Evolutionary conservation across 1,284 basidiomycete genomes (phyloP), one percentile per base, ranked within the genome.

Genomic region (Vanrija pseudolonga): DNA sequence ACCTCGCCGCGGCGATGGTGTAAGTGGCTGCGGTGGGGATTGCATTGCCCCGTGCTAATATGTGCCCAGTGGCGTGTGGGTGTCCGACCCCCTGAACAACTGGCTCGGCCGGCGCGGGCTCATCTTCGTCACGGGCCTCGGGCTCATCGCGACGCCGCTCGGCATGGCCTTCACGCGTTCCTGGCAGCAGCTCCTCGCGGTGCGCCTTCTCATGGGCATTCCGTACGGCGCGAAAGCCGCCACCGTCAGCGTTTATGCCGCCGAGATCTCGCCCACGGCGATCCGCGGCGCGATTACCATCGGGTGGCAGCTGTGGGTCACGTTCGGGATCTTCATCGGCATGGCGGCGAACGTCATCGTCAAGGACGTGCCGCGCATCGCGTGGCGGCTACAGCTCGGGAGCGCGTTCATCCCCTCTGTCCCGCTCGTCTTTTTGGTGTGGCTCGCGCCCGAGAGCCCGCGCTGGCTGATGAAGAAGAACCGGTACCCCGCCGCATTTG

Each of bases 401-500:
- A 72, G 72, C 0, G 76, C 78, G 17, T 69, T 69, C 59, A 62
- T 69, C 62, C 76, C 80, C 32, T 80, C 83, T 15, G 50, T 85
- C 4, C 84, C 84, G 0, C 74, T 86, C 4, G 77, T 82, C 24
- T 70, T 80, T n/a, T 80, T 84, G 61, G 83, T 84, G 41, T 76
- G 78, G 58, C 59, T 80, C 32, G 74, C 80, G 28, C 68, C 69
- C 67, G 69, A 76, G 70, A 85, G 83, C 1, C 86, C 87, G 4
- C 82, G 86, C 71, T 90, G 88, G 88, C 77, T 87, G 28, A 83
- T 89, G 68, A 79, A 79, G 56, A 86, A 88, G 66, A 82, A 82
- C 22, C 81, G 83, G 17, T 85, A 88, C 64, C 72, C 75, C 6
- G 75, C 86, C 42, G 89, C 88, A 0, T 88, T 81, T 68, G 63